Conservation (phyloP, 2,329 filamentous ascomycete species). For the Colletotrichum siamense region DNA sequence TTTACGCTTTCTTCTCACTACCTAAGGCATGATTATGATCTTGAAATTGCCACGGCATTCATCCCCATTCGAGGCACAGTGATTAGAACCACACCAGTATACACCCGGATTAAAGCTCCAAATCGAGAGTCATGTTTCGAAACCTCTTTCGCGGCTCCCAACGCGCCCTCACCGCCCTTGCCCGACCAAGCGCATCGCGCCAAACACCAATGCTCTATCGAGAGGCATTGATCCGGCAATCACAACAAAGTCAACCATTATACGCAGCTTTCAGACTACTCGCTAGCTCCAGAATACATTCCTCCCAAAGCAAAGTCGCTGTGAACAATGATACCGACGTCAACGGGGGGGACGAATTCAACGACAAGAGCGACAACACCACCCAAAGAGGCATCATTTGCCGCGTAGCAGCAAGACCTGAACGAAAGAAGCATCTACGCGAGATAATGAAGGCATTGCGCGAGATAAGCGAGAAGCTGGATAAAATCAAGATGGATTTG, state of each 20-base stretch:
- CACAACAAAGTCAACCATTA: rapidly evolving
- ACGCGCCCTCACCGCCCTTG: rapidly evolving
- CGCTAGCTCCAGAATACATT: rapidly evolving
- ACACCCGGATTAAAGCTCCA: rapidly evolving
- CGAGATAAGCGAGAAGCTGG: not conserved
- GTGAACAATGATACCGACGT: rapidly evolving
- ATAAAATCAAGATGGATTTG: too few species aligned
- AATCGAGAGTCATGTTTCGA: not conserved
- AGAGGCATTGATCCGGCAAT: rapidly evolving
- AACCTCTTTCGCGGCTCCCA: not conserved
- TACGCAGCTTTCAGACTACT: not conserved
- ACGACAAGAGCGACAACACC: rapidly evolving
- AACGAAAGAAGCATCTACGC: not conserved
- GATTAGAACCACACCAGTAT: rapidly evolving
- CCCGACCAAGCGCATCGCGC: not conserved
- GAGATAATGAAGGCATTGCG: not conserved
- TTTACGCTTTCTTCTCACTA: not conserved
- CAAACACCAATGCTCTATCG: not conserved
- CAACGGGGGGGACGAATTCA: rapidly evolving
- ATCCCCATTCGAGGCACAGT: too few species aligned
- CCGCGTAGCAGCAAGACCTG: rapidly evolving
- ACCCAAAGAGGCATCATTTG: not conserved
- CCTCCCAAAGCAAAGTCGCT: not conserved
- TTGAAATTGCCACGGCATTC: not conserved
- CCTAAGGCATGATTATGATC: rapidly evolving